Conservation (phyloP, 108 stramenopile genomes). For the Fragilaria crotonensis region DNA sequence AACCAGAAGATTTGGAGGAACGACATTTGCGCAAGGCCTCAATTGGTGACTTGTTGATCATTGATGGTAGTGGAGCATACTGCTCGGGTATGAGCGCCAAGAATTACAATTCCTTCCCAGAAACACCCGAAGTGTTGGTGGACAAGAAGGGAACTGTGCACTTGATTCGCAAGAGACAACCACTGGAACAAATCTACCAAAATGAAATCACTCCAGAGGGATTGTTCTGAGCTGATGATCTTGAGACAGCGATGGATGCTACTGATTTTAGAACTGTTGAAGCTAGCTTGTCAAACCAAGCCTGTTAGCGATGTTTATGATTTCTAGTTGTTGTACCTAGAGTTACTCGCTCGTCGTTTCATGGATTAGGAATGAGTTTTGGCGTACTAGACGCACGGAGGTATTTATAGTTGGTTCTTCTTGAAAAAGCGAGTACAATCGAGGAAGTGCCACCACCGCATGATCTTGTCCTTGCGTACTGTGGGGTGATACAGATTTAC, state of each 20-base stretch:
- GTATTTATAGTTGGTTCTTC: no score
- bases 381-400: no score
- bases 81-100: slow-evolving; percentile 95
- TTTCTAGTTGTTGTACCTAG: no score
- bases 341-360: no score
- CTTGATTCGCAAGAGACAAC: slow-evolving; percentile 86
- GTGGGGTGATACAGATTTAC: no score
- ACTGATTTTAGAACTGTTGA: not conserved
- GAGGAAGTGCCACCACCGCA: no score
- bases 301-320: not conserved
- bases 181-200: slow-evolving; percentile 77
- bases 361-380: no score
- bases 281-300: not conserved
- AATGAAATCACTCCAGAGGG: slow-evolving; percentile 59
- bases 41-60: slow-evolving; percentile 87
- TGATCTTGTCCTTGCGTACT: no score
- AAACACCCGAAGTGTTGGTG: slow-evolving; percentile 67
- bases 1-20: slow-evolving; percentile 87
- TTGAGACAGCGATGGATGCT: not conserved
- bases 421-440: no score
- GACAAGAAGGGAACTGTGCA: slow-evolving; percentile 61
- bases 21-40: slow-evolving; percentile 70
- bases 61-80: slow-evolving; percentile 97
- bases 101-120: slow-evolving; percentile 98
- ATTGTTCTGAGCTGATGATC: slow-evolving; percentile 22